Base-by-base conservation (phyloP, 2,329 filamentous ascomycete species). In the Amylocarpus encephaloides region DNA sequence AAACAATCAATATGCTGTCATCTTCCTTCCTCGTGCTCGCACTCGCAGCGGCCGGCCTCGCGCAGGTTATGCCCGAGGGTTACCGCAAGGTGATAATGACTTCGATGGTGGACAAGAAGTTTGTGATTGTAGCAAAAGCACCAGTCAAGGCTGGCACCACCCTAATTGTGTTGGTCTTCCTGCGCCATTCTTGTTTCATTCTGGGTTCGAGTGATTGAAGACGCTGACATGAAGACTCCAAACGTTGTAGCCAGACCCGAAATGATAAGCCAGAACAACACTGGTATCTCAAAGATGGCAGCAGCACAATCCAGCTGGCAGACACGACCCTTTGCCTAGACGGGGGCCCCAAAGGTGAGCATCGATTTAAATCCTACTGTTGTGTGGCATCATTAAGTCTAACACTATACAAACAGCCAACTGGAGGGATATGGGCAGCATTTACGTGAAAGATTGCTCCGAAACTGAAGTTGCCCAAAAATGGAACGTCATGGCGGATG, bases 241-340 rank as follows among this genome's bases (percentile, higher is more conserved):
- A 13, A 16, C 18, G 16, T 13, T 39, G 10, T 38, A 58, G 55
- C 2, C 49, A 58, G 19, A 56, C 47, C 10, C 43, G 49, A 5
- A 46, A 29, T 11, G 53, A 43, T 11, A 58, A 48, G 16, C 38
- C 51, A 4, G 49, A 48, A 3, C 53, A 58, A 29, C 53, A 56
- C 39, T 58, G 56, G 56, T 56, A 56, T 45, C 36, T 58, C 34
- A 54, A 54, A 40, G 47, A 47, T n/a, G 56, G 56, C 6, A 56
- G 54, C 43, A 45, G 38, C 6, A 45, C 46, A 3, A 56, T 58
- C 36, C 53, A 53, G 30, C 39, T 53, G 35, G 51, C 50, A 9
- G 42, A 38, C 18, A 49, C 49, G 1, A 54, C 48, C 0, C 46
- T 54, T 9, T 58, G 56, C 26, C 30, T 56, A 11, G 56, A 58